Evolutionary conservation across 1,139 yeast species (phyloP), one percentile per base, ranked within the genome.

Genomic region (Meyerozyma athensensis): DNA sequence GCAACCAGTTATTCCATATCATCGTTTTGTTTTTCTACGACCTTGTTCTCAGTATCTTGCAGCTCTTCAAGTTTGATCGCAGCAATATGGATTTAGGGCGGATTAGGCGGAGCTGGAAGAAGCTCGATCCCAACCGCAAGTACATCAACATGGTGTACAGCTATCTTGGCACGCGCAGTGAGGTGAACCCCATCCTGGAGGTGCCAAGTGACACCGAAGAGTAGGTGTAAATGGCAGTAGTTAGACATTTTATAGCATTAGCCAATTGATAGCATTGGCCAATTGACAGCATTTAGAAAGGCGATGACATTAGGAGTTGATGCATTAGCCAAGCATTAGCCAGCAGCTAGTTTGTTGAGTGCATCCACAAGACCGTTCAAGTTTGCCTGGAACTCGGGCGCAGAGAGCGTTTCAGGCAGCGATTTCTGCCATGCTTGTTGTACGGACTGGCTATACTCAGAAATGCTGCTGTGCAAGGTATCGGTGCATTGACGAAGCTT

Each of bases 81-180:
- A 56, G 68, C 20, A 60, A 65, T 33, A 61, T 73, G 72, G 67
- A 74, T 47, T 52, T 67, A 41, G 72, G 71, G 40, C 52, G 78
- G 39, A 67, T 73, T 36, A 53, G 74, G 43, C 51, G 56, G 22
- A 56, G 63, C 5, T 74, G 77, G 74, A 54, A 51, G 5, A 65
- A 63, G 48, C 56, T 73, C 34, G 78, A 72, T 49, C 77, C 77
- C 1, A 64, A 65, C 38, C 50, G 74, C 38, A 54, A 58, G 19
- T 59, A 64, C 37, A 69, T 68, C 41, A 61, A 64, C 35, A 50
- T 48, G 33, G 69, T 71, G 4, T 68, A 68, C 46, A 52, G 58
- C 13, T 58, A 60, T 41, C 55, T 69, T 14, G 73, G 74, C 7
- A 46, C 12, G 17, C 12, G 28, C 16, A 10, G 14, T 7, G 28